Evolutionary conservation across 768 basidiomycete genomes (phyloP).

Genomic region (Cyclocybe cylindracea): DNA sequence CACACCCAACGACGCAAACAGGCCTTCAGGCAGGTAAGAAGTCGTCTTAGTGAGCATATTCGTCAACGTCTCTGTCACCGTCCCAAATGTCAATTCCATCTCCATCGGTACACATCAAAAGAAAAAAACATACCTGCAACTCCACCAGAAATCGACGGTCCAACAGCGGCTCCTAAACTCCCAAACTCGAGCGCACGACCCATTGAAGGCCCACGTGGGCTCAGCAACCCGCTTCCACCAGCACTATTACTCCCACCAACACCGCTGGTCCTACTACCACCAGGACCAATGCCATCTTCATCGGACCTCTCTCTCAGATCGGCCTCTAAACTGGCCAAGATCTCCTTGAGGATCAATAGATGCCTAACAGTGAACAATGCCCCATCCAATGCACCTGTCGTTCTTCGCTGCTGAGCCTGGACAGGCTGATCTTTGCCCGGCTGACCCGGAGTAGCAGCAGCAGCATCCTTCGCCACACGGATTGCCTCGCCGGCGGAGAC

Average conservation of each 20-base stretch:
- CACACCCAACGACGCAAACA: slow-evolving; percentile 73
- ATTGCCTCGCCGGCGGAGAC: slow-evolving; percentile 47
- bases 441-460: too few species aligned
- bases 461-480: too few species aligned
- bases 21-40: slow-evolving; percentile 61
- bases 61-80: slow-evolving; percentile 50
- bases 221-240: too few species aligned
- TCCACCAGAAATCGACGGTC: slow-evolving; percentile 30
- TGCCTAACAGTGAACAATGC: slow-evolving; percentile 90
- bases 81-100: slow-evolving; percentile 3
- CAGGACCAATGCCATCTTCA: slow-evolving; percentile 23
- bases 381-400: slow-evolving; percentile 52
- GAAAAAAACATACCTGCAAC: slow-evolving; percentile 50
- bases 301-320: slow-evolving; percentile 57
- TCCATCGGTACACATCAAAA: background rate
- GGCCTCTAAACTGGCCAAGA: slow-evolving; percentile 61
- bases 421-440: too few species aligned
- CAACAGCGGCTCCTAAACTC: slow-evolving; percentile 2
- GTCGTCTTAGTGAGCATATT: slow-evolving; percentile 63
- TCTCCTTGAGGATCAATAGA: slow-evolving; percentile 81
- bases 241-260: too few species aligned
- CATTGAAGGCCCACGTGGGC: too few species aligned
- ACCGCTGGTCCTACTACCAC: background rate
- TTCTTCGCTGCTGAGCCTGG: too few species aligned
- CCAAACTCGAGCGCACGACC: slow-evolving; percentile 11